Evolutionary conservation across 1,284 basidiomycete genomes (phyloP).

Genomic region (Moesziomyces antarcticus): DNA sequence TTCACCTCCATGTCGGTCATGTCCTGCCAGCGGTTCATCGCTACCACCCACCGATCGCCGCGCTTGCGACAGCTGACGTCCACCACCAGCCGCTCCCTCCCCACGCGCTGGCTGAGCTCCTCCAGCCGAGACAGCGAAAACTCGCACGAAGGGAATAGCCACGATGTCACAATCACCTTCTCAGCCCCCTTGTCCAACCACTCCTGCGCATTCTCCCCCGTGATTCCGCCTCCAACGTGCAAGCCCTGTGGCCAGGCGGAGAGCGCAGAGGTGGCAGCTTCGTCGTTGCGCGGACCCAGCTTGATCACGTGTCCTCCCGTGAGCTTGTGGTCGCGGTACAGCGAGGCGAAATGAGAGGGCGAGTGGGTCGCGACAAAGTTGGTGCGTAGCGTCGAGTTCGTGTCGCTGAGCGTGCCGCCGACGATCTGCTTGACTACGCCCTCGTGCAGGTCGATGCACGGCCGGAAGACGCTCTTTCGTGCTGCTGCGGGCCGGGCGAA

Average conservation of each 20-base stretch:
- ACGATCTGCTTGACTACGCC: conserved; percentile 93
- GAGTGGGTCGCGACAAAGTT: conserved; percentile 92
- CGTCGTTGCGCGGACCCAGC: conserved; percentile 87
- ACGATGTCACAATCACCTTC: conserved; percentile 98
- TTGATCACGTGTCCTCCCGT: conserved; percentile 96
- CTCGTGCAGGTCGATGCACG: conserved; percentile 93
- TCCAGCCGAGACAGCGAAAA: conserved; percentile 82
- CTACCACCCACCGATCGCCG: conserved; percentile 86
- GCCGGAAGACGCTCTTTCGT: conserved; percentile 76
- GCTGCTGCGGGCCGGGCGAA: conserved; percentile 5
- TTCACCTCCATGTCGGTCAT: conserved; percentile 93
- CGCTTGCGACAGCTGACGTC: conserved; percentile 92
- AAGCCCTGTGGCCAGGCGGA: conserved; percentile 82
- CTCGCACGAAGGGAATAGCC: conserved; percentile 83
- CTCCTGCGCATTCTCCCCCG: conserved; percentile 78
- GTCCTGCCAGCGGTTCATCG: conserved; percentile 99
- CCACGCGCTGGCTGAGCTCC: conserved; percentile 76
- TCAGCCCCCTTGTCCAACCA: conserved; percentile 92
- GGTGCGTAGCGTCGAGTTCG: conserved; percentile 75
- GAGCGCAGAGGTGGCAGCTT: conserved; percentile 84
- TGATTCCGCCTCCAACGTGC: conserved; percentile 95
- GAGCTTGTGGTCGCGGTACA: conserved; percentile 80
- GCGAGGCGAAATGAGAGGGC: conserved; percentile 80
- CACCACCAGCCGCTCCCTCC: conserved; percentile 88
- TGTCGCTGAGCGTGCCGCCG: conserved; percentile 81